Evolutionary conservation across 2,329 filamentous ascomycete genomes (phyloP).

Genomic region (Phoma sp.): DNA sequence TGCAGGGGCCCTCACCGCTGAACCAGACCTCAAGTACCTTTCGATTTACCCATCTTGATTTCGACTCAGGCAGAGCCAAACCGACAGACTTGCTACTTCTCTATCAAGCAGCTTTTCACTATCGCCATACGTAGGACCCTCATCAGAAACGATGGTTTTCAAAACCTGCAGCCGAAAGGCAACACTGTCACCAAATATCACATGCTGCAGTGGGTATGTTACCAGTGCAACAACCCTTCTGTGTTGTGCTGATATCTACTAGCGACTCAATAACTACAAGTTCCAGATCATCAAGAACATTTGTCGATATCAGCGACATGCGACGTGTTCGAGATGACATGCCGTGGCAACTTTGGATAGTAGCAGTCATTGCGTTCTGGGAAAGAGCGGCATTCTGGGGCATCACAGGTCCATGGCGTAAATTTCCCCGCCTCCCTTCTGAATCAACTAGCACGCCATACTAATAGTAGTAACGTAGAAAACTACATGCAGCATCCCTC

Average conservation of each 20-base stretch:
- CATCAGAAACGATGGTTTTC: background rate
- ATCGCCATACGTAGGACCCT: background rate
- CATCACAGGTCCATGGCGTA: constrained; percentile 44
- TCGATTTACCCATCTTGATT: background rate
- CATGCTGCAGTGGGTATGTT: constrained; percentile 6
- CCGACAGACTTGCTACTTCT: background rate
- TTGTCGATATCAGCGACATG: constrained; percentile 15
- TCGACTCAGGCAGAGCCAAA: background rate
- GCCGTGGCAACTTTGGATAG: constrained; percentile 34
- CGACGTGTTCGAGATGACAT: constrained; percentile 32
- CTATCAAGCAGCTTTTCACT: background rate
- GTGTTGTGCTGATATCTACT: background rate
- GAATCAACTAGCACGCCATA: background rate
- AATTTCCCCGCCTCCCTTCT: background rate
- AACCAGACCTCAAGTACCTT: background rate
- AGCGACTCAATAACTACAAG: constrained; percentile 6
- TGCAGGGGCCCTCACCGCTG: background rate
- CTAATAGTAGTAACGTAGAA: constrained; percentile 36
- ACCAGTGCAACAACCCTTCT: no score
- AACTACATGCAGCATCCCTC: constrained; percentile 54
- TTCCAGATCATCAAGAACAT: constrained; percentile 15
- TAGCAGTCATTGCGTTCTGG: constrained; percentile 36
- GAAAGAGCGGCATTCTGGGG: constrained; percentile 42
- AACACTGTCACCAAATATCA: background rate
- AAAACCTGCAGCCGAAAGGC: background rate